Percentiles rank a stretch among this genome's conserved stretches.
Conservation (phyloP, 2,329 filamentous ascomycete species). For the Aspergillus pseudotamarii region DNA sequence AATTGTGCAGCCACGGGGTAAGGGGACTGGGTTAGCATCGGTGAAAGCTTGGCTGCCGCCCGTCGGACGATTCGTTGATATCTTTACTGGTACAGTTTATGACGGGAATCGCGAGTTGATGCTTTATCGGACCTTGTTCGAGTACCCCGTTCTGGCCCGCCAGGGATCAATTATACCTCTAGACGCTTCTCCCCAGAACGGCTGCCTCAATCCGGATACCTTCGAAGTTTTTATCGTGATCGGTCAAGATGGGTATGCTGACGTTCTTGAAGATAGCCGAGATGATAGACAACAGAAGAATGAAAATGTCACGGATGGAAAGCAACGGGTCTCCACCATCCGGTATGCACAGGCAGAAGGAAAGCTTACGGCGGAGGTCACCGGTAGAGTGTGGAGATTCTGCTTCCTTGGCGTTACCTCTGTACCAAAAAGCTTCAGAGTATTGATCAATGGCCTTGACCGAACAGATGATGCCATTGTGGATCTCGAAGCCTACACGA, state of each 20-base stretch:
- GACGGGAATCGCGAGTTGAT: constrained; percentile 57
- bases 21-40: constrained; percentile 49
- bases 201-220: constrained; percentile 18
- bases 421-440: constrained; percentile 12
- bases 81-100: constrained; percentile 61
- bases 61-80: constrained; percentile 54
- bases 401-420: constrained; percentile 5
- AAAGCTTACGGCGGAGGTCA: constrained; percentile 5
- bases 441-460: constrained; percentile 22
- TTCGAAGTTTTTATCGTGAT: constrained; percentile 38
- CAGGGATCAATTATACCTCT: constrained; percentile 63
- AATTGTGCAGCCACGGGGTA: constrained; percentile 56
- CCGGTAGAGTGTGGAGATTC: neutral
- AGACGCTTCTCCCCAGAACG: constrained; percentile 41
- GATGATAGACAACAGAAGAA: constrained; percentile 15
- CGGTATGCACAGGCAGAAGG: constrained; percentile 20
- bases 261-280: constrained; percentile 51
- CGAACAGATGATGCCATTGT: constrained; percentile 19
- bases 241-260: constrained; percentile 52
- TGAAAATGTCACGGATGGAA: neutral
- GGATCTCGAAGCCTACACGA: constrained; percentile 16
- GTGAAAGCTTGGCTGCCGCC: constrained; percentile 62
- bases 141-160: constrained; percentile 57
- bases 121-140: constrained; percentile 54
- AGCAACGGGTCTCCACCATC: constrained; percentile 18